Percentiles rank a stretch among this genome's conserved stretches.
phyloP scores from a whole-genome alignment of 306 rosid species.

The Corylus americana region DNA sequence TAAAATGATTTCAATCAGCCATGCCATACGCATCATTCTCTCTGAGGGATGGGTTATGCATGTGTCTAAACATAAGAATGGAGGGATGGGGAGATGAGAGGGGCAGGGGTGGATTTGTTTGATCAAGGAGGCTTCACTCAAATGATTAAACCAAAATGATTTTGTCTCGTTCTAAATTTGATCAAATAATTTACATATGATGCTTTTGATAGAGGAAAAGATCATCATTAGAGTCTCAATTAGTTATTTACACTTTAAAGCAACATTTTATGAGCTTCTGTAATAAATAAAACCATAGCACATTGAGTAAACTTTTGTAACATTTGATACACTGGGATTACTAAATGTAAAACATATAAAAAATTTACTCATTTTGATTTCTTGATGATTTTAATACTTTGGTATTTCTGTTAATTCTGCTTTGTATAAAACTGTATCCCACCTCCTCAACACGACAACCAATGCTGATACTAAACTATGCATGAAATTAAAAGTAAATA shows the following conservation, averaged over 20 bases:
- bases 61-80: not conserved
- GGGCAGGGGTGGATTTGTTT: not conserved
- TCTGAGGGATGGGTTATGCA: not conserved
- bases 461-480: constrained; percentile 20
- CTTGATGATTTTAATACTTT: not conserved
- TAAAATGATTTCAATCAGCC: not conserved
- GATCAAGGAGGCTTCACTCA: not conserved
- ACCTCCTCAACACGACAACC: not conserved
- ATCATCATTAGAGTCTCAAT: not conserved
- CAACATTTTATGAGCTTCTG: not conserved
- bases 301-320: not conserved
- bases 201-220: not conserved
- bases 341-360: not conserved
- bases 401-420: not conserved
- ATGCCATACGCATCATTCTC: not conserved
- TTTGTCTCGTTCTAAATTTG: not conserved
- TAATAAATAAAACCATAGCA: not conserved
- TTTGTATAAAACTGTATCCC: not conserved
- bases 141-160: not conserved
- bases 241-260: not conserved
- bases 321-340: not conserved
- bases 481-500: constrained; percentile 11
- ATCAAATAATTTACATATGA: not conserved
- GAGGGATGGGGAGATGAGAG: not conserved
- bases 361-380: not conserved